Evolutionary conservation across 768 basidiomycete species (phyloP).

Genomic region (Tubosaeta sp.): DNA sequence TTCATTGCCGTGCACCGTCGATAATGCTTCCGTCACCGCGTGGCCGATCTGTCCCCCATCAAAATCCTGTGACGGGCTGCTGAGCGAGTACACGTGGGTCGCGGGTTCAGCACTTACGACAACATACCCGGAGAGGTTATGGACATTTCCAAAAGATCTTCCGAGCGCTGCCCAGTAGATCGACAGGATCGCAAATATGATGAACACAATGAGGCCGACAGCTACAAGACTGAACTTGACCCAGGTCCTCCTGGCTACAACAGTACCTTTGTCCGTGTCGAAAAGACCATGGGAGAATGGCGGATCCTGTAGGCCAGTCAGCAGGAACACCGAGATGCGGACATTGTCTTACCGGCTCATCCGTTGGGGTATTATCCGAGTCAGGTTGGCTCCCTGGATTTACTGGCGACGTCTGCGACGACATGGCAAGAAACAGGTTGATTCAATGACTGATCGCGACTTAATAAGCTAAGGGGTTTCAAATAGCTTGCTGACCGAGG

Average conservation of each 20-base stretch:
- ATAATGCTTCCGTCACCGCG: conserved; percentile 38
- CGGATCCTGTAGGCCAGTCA: conserved; percentile 15
- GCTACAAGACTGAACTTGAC: conserved; percentile 37
- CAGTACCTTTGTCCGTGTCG: conserved; percentile 27
- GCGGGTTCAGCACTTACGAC: conserved; percentile 40
- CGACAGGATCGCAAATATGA: conserved; percentile 47
- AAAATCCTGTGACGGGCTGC: conserved; percentile 47
- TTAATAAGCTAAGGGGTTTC: conserved; percentile 19
- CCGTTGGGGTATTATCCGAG: neutral
- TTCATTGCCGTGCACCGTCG: conserved; percentile 23
- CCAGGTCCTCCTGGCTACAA: conserved; percentile 36
- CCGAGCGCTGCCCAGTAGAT: conserved; percentile 63
- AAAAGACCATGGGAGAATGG: conserved; percentile 30
- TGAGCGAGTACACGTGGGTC: neutral
- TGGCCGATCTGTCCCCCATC: conserved; percentile 53
- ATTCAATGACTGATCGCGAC: neutral
- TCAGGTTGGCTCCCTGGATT: conserved; percentile 1
- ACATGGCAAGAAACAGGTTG: neutral
- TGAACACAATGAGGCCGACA: conserved; percentile 34
- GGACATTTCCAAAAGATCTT: conserved; percentile 34
- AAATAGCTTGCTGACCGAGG: too few relatives aligned
- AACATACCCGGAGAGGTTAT: conserved; percentile 50
- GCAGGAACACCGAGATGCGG: neutral
- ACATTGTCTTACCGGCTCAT: conserved; percentile 9
- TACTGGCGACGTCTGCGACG: conserved; percentile 1